Conservation (phyloP, 164 flowering plant genomes). For the Stephania yunnanensis region DNA sequence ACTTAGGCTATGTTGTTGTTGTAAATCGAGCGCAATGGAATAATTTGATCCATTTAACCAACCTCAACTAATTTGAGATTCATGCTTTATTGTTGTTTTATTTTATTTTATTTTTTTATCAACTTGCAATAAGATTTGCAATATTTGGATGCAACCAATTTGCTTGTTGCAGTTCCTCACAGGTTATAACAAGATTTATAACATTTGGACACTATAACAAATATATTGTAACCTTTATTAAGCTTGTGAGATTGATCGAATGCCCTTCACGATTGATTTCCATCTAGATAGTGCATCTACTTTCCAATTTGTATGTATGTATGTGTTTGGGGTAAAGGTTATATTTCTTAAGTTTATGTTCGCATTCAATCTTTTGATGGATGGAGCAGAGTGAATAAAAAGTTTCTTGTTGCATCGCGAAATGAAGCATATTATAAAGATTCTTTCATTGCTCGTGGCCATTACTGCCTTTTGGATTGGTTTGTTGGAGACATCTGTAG, state of each 20-base stretch:
- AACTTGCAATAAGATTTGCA: too few species aligned
- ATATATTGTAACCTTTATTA: neutral
- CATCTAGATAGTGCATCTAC: neutral
- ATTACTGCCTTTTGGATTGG: conserved; percentile 72
- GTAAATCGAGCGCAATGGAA: too few species aligned
- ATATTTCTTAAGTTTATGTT: neutral
- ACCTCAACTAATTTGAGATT: too few species aligned
- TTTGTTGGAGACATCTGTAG: conserved; percentile 47
- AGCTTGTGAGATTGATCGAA: neutral
- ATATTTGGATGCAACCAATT: too few species aligned
- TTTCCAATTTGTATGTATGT: neutral
- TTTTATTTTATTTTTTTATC: too few species aligned
- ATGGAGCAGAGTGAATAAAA: neutral
- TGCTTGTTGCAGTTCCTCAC: too few species aligned
- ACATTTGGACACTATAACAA: neutral
- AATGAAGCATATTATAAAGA: conserved; percentile 79
- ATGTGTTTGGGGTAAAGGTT: neutral
- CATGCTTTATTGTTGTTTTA: too few species aligned
- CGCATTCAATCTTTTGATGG: neutral
- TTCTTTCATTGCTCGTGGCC: conserved; percentile 55
- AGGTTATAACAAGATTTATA: neutral
- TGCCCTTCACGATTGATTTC: neutral
- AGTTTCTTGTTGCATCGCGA: neutral
- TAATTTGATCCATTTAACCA: too few species aligned
- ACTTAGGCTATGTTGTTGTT: too few species aligned